Percentiles rank a stretch among this genome's conserved stretches.
Conservation (phyloP, 2,329 filamentous ascomycete species). For the Ciborinia camelliae region DNA sequence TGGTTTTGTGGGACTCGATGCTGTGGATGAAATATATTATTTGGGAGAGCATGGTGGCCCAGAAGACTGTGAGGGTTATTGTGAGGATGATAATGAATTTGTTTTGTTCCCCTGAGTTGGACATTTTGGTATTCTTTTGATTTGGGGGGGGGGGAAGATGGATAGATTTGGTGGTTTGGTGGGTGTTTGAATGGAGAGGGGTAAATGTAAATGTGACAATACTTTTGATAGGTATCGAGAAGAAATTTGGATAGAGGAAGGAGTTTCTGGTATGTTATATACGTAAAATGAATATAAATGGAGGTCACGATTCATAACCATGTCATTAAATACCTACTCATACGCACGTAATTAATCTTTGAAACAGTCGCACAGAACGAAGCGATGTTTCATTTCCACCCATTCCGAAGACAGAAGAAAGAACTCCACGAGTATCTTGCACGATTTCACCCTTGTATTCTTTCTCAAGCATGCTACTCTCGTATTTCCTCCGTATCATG, state of each 20-base stretch:
- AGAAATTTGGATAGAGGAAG: neutral
- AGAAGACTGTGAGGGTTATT: neutral
- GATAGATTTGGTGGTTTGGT: neutral
- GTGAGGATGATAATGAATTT: neutral
- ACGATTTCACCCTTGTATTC: neutral
- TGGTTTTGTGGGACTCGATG: neutral
- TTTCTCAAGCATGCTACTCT: neutral
- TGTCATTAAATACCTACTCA: neutral
- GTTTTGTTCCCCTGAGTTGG: neutral
- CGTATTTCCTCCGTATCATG: neutral
- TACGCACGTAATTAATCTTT: neutral
- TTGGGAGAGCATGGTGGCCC: neutral
- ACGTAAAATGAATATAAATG: neutral
- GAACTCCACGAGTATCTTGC: no score
- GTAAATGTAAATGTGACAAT: neutral
- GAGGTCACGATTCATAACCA: neutral
- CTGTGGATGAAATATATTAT: neutral
- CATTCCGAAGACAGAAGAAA: neutral
- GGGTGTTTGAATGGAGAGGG: no score
- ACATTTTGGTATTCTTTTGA: neutral
- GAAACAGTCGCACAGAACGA: neutral
- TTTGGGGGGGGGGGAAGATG: neutral
- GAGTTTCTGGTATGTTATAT: neutral
- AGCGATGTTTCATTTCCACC: neutral
- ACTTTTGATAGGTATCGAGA: neutral